phyloP scores from a whole-genome alignment of 768 basidiomycete genomes.

The Agaricus blazei region DNA sequence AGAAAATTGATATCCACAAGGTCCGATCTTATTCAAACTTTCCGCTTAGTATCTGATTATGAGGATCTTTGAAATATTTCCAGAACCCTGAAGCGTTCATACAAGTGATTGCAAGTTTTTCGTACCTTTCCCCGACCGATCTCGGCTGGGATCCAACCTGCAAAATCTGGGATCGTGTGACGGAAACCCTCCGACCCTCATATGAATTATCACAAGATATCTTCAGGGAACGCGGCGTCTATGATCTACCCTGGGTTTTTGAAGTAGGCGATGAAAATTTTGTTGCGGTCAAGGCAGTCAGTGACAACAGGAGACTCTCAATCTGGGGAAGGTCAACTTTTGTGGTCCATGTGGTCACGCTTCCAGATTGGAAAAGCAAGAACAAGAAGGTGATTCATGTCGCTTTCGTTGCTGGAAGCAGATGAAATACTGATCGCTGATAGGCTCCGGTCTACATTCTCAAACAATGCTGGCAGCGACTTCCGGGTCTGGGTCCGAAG shows the following conservation, averaged over 20 bases:
- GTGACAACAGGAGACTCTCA: neutral
- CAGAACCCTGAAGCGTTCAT: neutral
- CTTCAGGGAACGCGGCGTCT: neutral
- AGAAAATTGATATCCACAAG: neutral
- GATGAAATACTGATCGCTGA: neutral
- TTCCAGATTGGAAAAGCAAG: neutral
- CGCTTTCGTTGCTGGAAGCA: neutral
- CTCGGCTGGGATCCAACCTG: neutral
- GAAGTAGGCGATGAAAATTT: neutral
- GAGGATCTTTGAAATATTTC: neutral
- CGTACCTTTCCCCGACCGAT: neutral
- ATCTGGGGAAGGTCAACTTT: neutral
- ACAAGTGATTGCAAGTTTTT: neutral
- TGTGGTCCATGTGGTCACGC: neutral
- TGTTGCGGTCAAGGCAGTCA: neutral
- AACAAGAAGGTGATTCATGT: neutral
- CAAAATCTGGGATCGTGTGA: neutral
- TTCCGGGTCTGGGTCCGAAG: neutral
- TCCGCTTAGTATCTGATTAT: neutral
- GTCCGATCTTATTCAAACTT: neutral
- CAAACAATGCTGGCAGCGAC: neutral
- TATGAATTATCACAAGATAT: neutral
- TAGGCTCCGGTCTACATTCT: neutral
- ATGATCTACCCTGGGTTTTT: neutral
- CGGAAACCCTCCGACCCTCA: neutral